Base-by-base conservation (phyloP, 2,329 filamentous ascomycete genomes). In the Penicillium sp. region DNA sequence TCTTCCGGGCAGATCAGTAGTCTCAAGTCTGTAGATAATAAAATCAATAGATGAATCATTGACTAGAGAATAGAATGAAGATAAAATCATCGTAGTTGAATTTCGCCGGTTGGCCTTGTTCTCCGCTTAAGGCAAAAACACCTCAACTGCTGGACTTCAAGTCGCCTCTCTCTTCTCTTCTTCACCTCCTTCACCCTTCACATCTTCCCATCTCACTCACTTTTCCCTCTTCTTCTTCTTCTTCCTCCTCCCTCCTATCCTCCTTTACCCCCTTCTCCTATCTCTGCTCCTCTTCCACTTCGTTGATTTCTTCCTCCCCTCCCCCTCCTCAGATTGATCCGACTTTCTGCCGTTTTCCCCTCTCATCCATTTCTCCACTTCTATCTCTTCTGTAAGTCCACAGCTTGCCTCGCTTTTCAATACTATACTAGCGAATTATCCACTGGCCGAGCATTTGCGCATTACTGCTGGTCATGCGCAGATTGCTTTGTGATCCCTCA, bases 1-100 rank as follows among this genome's bases (percentile, higher is more conserved):
- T 88, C 13, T 89, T 89, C 62, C 78, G 77, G 53, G 70, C 72
- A 16, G 65, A 67, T 29, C 67, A 71, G 59, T 74, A 62, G n/a
- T n/a, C n/a, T n/a, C n/a, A n/a, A n/a, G n/a, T n/a, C n/a, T n/a
- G n/a, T n/a, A 18, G 19, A 22, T 6, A 22, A 22, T 22, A 34
- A 35, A 12, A 27, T 6, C 3, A 22, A 27, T 9, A 34, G 7
- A 16, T 35, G 13, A 35, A 41, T 35, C 46, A 40, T 39, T 34
- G 22, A 35, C 25, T 8, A 38, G 19, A 37, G 29, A 19, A 22
- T 43, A 39, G 9, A 27, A 50, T 45, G 25, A 39, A 39, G 27
- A 41, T n/a, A 33, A 28, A 30, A 16, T 31, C 14, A 55, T 39
- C 6, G 37, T 37, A 29, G 45, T 28, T 29, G 28, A 35, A 30